phyloP scores from a whole-genome alignment of 805 yeast species.

The Pichia membranifaciens region DNA sequence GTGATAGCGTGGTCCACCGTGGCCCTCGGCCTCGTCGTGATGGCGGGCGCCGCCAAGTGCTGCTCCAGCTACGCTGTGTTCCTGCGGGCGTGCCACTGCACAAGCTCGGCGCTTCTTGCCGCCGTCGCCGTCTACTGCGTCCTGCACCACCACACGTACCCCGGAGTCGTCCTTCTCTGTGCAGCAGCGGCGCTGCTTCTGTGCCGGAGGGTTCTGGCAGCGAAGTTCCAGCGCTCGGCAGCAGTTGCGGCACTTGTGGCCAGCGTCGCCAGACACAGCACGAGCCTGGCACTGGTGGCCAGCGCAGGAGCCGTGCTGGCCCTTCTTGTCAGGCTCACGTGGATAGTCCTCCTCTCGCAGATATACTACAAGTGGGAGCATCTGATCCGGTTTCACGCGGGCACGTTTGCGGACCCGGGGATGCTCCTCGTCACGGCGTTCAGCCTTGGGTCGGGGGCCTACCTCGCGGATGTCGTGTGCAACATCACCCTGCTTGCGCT shows the following conservation, averaged over 20 bases:
- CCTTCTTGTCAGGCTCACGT: slow-evolving; percentile 39
- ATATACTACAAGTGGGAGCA: slow-evolving; percentile 68
- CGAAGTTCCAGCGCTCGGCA: neutral
- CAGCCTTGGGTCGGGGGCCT: slow-evolving; percentile 77
- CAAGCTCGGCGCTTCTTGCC: neutral
- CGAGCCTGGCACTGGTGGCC: neutral
- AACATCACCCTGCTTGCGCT: slow-evolving; percentile 74
- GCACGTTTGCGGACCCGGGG: slow-evolving; percentile 26
- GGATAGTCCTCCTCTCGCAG: slow-evolving; percentile 64
- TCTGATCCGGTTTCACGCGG: slow-evolving; percentile 11
- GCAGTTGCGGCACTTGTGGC: neutral
- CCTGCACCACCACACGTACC: neutral
- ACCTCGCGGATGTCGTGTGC: slow-evolving; percentile 73
- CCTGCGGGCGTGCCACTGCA: neutral
- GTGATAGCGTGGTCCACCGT: neutral
- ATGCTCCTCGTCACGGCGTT: slow-evolving; percentile 44
- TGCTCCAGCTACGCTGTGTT: neutral
- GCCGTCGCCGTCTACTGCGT: neutral
- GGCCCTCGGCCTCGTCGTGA: neutral
- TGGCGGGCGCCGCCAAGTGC: neutral
- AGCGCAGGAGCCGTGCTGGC: neutral
- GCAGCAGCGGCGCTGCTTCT: neutral
- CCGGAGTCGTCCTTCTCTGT: neutral
- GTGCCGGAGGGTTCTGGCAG: neutral
- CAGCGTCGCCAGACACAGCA: neutral